A percentile compares a stretch with the other conserved stretches of the same genome.
Evolutionary conservation across 371 early-diverging fungal species (phyloP).

Genomic region (Dichotomocladium elegans): DNA sequence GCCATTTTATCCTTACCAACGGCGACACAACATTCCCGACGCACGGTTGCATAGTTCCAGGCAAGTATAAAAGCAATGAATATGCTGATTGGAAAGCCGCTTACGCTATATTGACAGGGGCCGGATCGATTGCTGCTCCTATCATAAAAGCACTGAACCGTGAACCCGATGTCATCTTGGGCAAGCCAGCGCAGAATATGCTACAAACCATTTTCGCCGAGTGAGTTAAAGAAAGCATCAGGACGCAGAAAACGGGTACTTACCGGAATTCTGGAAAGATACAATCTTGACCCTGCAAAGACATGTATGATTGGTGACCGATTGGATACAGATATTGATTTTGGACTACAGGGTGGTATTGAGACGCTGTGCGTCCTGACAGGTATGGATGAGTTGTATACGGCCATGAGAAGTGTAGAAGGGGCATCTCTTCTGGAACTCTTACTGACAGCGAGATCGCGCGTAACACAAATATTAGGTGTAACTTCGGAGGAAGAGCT

Average conservation of each 20-base stretch:
- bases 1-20: slow-evolving; percentile 92
- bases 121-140: slow-evolving; percentile 80
- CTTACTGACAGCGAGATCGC: too few species aligned
- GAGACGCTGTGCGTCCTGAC: slow-evolving; percentile 90
- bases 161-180: slow-evolving; percentile 78
- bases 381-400: slow-evolving; percentile 41
- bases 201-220: slow-evolving; percentile 81
- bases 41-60: slow-evolving; percentile 72
- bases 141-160: slow-evolving; percentile 69
- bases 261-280: slow-evolving; percentile 31
- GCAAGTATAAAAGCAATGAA: slow-evolving; percentile 25
- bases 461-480: too few species aligned
- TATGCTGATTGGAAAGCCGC: neutral
- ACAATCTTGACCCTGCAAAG: slow-evolving; percentile 69
- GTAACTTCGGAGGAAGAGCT: slow-evolving; percentile 50
- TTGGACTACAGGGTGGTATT: slow-evolving; percentile 86
- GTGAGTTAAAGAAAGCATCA: slow-evolving; percentile 20
- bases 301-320: slow-evolving; percentile 98
- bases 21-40: slow-evolving; percentile 88
- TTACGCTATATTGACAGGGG: slow-evolving; percentile 43
- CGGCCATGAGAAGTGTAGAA: neutral
- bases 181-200: slow-evolving; percentile 93
- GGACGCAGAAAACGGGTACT: neutral
- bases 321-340: slow-evolving; percentile 93
- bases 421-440: neutral